These are phyloP conservation scores for Raphanus raphanistrum DNA, from an alignment of 345 rosid genomes.

Conservation along the genomic window DNA sequence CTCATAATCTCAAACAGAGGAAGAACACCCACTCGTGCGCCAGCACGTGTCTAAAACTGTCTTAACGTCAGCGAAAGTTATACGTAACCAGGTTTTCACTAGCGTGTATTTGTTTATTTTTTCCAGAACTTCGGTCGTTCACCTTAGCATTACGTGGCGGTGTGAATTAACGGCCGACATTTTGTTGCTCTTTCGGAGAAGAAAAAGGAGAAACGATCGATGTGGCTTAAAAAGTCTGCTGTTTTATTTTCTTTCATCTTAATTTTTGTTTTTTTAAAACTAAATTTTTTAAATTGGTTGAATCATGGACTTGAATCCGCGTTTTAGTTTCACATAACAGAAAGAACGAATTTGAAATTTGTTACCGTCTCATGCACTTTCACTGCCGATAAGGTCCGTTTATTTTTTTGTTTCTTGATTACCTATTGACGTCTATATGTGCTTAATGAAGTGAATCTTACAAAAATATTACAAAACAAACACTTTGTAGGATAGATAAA, in stretches of 20 bases:
- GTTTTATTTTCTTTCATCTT: background rate
- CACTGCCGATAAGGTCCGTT: no score
- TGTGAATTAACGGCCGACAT: constrained; percentile 24
- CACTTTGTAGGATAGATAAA: background rate
- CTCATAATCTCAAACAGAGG: background rate
- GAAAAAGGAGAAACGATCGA: background rate
- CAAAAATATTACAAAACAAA: background rate
- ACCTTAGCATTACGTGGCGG: constrained; percentile 33
- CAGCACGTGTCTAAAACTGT: constrained; percentile 15
- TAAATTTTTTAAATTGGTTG: no score
- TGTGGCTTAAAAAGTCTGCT: constrained; percentile 26
- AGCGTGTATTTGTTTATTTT: background rate
- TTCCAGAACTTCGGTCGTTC: constrained; percentile 19
- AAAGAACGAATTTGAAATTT: no score
- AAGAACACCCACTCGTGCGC: background rate
- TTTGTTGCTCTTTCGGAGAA: constrained; percentile 37
- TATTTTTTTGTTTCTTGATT: background rate
- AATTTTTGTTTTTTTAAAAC: no score
- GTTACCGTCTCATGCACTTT: no score
- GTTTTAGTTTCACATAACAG: no score
- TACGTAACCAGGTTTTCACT: constrained; percentile 3
- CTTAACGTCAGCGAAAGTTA: constrained; percentile 22
- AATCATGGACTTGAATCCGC: no score
- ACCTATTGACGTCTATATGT: constrained; percentile 5
- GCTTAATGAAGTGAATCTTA: background rate